Base-by-base conservation (phyloP, 768 basidiomycete genomes). In the Erythrobasidium yunnanense region DNA sequence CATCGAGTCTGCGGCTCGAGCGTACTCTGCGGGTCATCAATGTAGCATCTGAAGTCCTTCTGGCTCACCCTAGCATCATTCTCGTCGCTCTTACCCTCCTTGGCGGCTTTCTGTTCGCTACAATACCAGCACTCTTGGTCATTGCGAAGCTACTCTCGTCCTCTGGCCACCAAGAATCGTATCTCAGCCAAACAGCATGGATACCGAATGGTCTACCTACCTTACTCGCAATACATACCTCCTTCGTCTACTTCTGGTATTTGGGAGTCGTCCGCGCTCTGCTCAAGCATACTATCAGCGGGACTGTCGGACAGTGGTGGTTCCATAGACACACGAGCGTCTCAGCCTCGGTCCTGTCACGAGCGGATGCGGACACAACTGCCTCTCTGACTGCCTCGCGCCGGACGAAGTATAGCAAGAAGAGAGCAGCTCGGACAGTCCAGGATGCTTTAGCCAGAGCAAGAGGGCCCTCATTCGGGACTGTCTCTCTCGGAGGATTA, bases 11-110 rank as follows among this genome's bases (percentile, higher is more conserved):
- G 4, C 42, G 45, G 56, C 56, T 63, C 4, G 60, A 63, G 49
- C 60, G 60, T 2, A 63, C 60, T n/a, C 49, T 63, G 7, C 45
- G 60, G 46, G 60, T 63, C n/a, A n/a, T 63, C 11, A 18, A 63
- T 20, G 60, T 51, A 17, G 11, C 60, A 8, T 23, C 60, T 18
- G 49, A 49, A 8, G 60, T 63, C n/a, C 22, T 63, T 8, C 18
- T 63, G 25, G 32, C 29, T 13, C 60, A 63, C 32, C 60, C 60
- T 8, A 29, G 32, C 15, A 46, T 63, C 17, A 30, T 63, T 11
- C 7, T 38, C 3, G 27, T 63, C 20, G 60, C 60, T 32, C 29
- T 63, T 23, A 32, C 30, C 2, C 47, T 63, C 8, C 23, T 63
- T 17, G 60, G 25, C 13, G 49, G 7, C 4, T 51, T 49, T 22